Conservation (phyloP, 495 filamentous ascomycete species). For the Cercophora samala region DNA sequence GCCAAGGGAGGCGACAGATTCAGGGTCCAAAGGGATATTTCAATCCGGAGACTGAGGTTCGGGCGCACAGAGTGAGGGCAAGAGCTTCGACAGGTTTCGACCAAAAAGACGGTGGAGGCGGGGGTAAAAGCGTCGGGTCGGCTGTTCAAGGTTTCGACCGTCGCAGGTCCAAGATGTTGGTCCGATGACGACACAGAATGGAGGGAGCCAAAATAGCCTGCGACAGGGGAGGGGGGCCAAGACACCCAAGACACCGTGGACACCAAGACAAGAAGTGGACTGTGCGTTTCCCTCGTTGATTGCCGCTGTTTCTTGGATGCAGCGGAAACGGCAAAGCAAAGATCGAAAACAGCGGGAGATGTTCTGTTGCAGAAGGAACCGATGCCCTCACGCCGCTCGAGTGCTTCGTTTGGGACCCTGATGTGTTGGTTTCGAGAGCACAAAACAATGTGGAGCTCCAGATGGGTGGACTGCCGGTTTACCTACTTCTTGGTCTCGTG, state of each 20-base stretch:
- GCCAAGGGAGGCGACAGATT: neutral
- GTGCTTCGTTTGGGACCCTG: slow-evolving; percentile 6
- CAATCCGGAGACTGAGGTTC: neutral
- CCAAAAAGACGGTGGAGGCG: slow-evolving; percentile 5
- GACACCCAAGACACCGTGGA: no score
- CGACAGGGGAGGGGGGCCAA: slow-evolving; percentile 1
- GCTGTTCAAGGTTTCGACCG: slow-evolving; percentile 12
- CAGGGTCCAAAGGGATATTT: neutral
- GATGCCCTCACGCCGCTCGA: slow-evolving; percentile 2
- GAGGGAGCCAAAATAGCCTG: slow-evolving; percentile 4
- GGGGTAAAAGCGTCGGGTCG: neutral
- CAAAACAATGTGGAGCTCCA: neutral
- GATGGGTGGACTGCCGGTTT: no score
- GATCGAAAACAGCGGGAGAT: neutral
- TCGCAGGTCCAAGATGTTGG: slow-evolving; percentile 28
- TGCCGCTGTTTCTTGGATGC: neutral
- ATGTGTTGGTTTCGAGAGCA: neutral
- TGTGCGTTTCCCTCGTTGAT: neutral
- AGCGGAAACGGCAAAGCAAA: neutral
- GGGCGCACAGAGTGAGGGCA: neutral
- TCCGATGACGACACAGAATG: slow-evolving; percentile 30
- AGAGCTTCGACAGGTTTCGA: slow-evolving; percentile 5
- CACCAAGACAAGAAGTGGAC: neutral
- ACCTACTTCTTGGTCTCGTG: no score
- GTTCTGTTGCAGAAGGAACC: neutral